Evolutionary conservation across 257 asterid species (phyloP).

Genomic region (Cruciata laevipes): DNA sequence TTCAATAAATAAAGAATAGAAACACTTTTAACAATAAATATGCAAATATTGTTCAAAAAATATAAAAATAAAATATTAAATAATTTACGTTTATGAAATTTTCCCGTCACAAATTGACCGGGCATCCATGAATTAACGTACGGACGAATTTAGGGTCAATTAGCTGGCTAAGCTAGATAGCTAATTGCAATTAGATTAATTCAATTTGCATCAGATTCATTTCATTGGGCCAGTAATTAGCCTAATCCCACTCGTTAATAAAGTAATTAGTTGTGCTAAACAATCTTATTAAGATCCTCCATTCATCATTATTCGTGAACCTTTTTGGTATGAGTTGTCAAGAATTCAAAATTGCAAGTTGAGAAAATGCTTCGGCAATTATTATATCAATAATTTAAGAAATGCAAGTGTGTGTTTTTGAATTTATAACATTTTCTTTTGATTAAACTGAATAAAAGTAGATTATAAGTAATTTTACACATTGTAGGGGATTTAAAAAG

Average conservation of each 20-base stretch:
- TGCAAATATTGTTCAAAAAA: too few relatives aligned
- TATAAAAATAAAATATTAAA: too few relatives aligned
- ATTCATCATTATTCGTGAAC: not conserved
- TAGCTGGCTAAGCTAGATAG: slow-evolving; percentile 1
- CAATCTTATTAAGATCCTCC: not conserved
- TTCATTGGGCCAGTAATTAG: not conserved
- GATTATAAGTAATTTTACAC: too few relatives aligned
- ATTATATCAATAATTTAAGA: too few relatives aligned
- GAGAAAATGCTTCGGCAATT: slow-evolving; percentile 3
- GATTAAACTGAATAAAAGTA: too few relatives aligned
- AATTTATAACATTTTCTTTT: too few relatives aligned
- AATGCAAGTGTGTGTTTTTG: too few relatives aligned
- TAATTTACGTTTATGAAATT: too few relatives aligned
- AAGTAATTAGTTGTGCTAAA: not conserved
- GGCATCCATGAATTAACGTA: not conserved
- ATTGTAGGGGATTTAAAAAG: too few relatives aligned
- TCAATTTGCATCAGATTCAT: not conserved
- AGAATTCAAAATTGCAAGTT: not conserved
- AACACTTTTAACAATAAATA: too few relatives aligned
- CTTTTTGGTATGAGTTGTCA: slow-evolving; percentile 1
- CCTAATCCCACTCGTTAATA: not conserved
- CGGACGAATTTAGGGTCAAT: not conserved
- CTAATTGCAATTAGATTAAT: slow-evolving; percentile 2
- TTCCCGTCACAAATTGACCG: not conserved
- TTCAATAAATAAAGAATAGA: too few relatives aligned